A percentile compares a stretch with the other conserved stretches of the same genome.
Conservation (phyloP, 352 stramenopile species). For the Phytophthora vignae region DNA sequence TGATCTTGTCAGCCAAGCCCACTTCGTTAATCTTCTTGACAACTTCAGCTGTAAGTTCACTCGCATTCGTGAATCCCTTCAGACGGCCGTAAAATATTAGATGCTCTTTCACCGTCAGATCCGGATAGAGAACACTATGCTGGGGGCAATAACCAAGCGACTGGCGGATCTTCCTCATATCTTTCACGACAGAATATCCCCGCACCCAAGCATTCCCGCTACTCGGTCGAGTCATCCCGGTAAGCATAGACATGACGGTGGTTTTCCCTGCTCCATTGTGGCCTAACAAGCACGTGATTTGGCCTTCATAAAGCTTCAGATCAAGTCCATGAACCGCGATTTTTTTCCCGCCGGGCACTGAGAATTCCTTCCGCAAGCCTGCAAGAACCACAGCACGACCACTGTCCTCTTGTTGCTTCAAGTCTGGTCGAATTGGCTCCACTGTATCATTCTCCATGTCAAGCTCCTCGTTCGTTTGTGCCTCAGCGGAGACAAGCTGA, state of each 20-base stretch:
- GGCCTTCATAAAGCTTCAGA: constrained; percentile 92
- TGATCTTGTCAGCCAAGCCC: constrained; percentile 90
- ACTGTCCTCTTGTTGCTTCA: constrained; percentile 62
- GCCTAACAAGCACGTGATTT: constrained; percentile 95
- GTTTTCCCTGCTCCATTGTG: constrained; percentile 97
- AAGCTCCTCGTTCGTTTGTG: constrained; percentile 35
- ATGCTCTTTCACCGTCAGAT: constrained; percentile 97
- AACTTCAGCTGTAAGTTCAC: constrained; percentile 31
- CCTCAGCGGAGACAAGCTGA: constrained; percentile 31
- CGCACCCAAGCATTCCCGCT: constrained; percentile 65
- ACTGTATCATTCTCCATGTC: constrained; percentile 1
- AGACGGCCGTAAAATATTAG: constrained; percentile 94
- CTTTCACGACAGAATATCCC: constrained; percentile 59
- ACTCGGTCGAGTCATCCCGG: constrained; percentile 69
- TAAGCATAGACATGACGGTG: constrained; percentile 85
- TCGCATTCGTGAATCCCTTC: constrained; percentile 75
- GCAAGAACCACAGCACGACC: constrained; percentile 67
- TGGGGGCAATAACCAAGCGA: constrained; percentile 96
- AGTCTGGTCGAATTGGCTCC: constrained; percentile 45
- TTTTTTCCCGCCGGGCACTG: constrained; percentile 66
- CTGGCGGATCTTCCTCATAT: constrained; percentile 91
- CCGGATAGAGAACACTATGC: constrained; percentile 96
- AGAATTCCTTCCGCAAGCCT: constrained; percentile 82
- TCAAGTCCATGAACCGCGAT: constrained; percentile 88
- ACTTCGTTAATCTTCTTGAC: constrained; percentile 88